phyloP scores from a whole-genome alignment of 2,329 filamentous ascomycete genomes.

The Xylaria sp. region DNA sequence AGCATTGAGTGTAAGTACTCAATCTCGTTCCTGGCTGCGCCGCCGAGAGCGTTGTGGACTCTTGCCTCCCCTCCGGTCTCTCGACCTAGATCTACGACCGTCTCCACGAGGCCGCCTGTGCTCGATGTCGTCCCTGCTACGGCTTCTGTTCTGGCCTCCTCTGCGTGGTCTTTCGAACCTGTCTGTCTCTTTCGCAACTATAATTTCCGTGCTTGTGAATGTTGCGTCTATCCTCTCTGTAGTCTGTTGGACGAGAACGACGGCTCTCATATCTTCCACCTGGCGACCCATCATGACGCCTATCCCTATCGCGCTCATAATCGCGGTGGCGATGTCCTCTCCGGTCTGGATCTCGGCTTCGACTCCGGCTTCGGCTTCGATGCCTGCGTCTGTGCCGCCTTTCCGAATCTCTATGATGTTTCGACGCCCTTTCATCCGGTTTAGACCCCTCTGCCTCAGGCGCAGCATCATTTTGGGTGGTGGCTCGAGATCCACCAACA shows the following conservation, averaged over 20 bases:
- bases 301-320: constrained; percentile 43
- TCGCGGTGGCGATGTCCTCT: constrained; percentile 51
- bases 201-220: constrained; percentile 47
- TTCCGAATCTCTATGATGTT: constrained; percentile 49
- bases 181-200: constrained; percentile 39
- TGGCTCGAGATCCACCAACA: constrained; percentile 56
- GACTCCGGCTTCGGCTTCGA: constrained; percentile 50
- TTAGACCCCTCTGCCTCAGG: constrained; percentile 30
- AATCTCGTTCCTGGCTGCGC: constrained; percentile 35
- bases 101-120: constrained; percentile 39
- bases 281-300: constrained; percentile 47
- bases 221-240: constrained; percentile 59
- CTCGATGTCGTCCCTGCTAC: constrained; percentile 41
- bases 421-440: constrained; percentile 41
- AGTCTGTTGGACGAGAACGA: constrained; percentile 53
- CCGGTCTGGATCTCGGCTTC: constrained; percentile 41
- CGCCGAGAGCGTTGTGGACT: constrained; percentile 41
- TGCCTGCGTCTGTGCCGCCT: constrained; percentile 51
- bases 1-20: background rate
- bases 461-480: constrained; percentile 34
- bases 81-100: constrained; percentile 40
- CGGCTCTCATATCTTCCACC: constrained; percentile 41
- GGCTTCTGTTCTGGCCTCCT: constrained; percentile 41
- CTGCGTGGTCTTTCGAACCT: constrained; percentile 36
- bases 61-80: constrained; percentile 43